Conservation (phyloP, 116 monocot species). For the Zostera marina region DNA sequence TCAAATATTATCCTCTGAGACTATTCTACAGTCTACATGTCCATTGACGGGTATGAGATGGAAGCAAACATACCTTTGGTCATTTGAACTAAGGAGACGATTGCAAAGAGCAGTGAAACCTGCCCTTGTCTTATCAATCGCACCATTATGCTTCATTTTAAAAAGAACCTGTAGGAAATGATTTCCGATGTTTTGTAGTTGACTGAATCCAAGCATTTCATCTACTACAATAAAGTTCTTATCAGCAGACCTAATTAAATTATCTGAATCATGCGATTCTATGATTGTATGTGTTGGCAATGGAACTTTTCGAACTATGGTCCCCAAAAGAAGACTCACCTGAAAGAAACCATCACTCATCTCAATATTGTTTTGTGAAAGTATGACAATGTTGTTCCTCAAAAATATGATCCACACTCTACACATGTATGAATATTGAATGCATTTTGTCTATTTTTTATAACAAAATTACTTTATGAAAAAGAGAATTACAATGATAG, state of each 20-base stretch:
- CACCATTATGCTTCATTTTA: constrained; percentile 99
- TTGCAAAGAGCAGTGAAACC: constrained; percentile 98
- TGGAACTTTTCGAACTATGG: constrained; percentile 84
- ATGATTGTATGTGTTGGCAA: constrained; percentile 33
- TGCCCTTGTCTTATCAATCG: constrained; percentile 99
- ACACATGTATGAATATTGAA: too few species aligned
- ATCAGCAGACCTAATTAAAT: constrained; percentile 8
- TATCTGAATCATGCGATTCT: constrained; percentile 13
- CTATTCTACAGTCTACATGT: neutral
- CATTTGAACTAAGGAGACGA: constrained; percentile 96
- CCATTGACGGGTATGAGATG: neutral
- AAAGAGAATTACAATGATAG: neutral
- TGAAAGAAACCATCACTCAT: constrained; percentile 15
- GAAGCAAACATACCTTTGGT: constrained; percentile 49
- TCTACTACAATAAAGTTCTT: constrained; percentile 4
- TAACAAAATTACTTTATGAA: neutral
- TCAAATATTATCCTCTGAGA: neutral
- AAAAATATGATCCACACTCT: too few species aligned
- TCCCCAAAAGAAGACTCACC: constrained; percentile 97
- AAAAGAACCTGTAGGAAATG: constrained; percentile 98
- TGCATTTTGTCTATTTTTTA: neutral
- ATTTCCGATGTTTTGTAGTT: constrained; percentile 72
- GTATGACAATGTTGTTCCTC: too few species aligned
- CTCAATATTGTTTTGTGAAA: neutral
- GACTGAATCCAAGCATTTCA: constrained; percentile 51